phyloP scores from a whole-genome alignment of 2,329 filamentous ascomycete genomes.

The Domatiomyces catenatus region DNA sequence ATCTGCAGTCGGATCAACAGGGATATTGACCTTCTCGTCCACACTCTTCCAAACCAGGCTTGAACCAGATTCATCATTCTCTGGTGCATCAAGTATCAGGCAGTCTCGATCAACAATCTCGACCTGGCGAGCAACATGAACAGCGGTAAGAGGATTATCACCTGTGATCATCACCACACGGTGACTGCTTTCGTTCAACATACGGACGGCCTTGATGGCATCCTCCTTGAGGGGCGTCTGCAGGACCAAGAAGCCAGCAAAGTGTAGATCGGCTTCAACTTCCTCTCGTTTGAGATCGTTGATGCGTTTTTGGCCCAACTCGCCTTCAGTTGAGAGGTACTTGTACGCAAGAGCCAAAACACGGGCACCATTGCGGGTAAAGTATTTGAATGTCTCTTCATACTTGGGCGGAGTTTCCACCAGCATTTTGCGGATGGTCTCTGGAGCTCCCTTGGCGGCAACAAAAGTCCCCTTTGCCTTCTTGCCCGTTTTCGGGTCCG shows the following conservation, averaged over 20 bases:
- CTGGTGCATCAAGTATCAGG: constrained; percentile 85
- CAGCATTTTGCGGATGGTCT: constrained; percentile 92
- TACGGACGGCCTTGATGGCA: constrained; percentile 80
- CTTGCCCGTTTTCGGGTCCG: constrained; percentile 55
- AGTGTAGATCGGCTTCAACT: constrained; percentile 67
- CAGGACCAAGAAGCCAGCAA: constrained; percentile 89
- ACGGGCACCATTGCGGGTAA: constrained; percentile 86
- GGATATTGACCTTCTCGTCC: constrained; percentile 73
- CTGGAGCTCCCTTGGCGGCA: constrained; percentile 89
- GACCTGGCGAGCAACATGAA: constrained; percentile 86
- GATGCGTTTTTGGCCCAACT: constrained; percentile 69
- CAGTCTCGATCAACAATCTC: constrained; percentile 96
- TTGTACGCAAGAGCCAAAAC: constrained; percentile 91
- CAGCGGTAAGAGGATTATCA: constrained; percentile 90
- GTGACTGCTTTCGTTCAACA: constrained; percentile 98
- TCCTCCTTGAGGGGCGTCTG: constrained; percentile 95
- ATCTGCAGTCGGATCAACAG: constrained; percentile 67
- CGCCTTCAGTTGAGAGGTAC: constrained; percentile 64
- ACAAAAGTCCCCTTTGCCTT: constrained; percentile 78
- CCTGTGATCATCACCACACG: constrained; percentile 98
- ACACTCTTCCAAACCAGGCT: constrained; percentile 87
- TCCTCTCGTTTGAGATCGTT: constrained; percentile 90
- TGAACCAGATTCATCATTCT: constrained; percentile 67
- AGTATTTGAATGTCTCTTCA: constrained; percentile 97
- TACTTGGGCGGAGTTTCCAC: constrained; percentile 69